phyloP scores from a whole-genome alignment of 768 basidiomycete genomes.

The Rhodocollybia butyracea region DNA sequence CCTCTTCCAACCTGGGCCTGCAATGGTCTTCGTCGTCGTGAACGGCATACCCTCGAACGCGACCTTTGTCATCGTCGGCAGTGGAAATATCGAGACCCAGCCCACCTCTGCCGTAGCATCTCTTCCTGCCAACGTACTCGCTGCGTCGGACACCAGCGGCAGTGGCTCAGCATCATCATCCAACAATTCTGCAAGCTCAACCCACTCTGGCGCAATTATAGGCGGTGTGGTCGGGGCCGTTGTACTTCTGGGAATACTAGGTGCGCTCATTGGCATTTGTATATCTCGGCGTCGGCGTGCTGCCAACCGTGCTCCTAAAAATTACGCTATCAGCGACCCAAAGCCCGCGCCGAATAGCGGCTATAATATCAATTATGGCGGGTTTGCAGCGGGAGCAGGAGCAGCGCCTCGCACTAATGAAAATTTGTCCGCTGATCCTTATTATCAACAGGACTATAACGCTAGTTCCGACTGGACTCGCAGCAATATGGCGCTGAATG shows the following conservation, averaged over 20 bases:
- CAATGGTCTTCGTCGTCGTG: conserved; percentile 76
- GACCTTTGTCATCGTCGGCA: conserved; percentile 73
- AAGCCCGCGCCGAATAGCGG: conserved; percentile 6
- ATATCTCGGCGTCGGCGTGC: conserved; percentile 50
- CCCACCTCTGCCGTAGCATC: conserved; percentile 38
- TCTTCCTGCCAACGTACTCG: conserved; percentile 53
- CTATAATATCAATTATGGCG: conserved; percentile 4
- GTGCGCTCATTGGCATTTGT: conserved; percentile 46
- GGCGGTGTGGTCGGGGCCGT: conserved; percentile 52
- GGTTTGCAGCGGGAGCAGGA: conserved; percentile 16
- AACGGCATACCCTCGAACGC: conserved; percentile 84
- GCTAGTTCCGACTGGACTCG: conserved; percentile 55
- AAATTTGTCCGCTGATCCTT: conserved; percentile 68
- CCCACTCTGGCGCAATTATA: conserved; percentile 42
- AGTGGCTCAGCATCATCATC: neutral
- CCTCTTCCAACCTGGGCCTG: conserved; percentile 87
- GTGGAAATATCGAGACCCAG: conserved; percentile 74
- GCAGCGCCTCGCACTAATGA: conserved; percentile 27
- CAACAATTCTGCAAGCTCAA: conserved; percentile 11
- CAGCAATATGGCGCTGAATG: conserved; percentile 32
- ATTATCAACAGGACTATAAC: conserved; percentile 58
- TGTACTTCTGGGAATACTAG: conserved; percentile 44
- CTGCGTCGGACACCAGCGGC: conserved; percentile 31
- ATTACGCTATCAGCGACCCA: conserved; percentile 36
- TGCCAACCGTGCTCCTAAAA: conserved; percentile 22